These are phyloP conservation scores for Scytalidium lignicola DNA, from an alignment of 2,329 filamentous ascomycete genomes.

Conservation along the genomic window DNA sequence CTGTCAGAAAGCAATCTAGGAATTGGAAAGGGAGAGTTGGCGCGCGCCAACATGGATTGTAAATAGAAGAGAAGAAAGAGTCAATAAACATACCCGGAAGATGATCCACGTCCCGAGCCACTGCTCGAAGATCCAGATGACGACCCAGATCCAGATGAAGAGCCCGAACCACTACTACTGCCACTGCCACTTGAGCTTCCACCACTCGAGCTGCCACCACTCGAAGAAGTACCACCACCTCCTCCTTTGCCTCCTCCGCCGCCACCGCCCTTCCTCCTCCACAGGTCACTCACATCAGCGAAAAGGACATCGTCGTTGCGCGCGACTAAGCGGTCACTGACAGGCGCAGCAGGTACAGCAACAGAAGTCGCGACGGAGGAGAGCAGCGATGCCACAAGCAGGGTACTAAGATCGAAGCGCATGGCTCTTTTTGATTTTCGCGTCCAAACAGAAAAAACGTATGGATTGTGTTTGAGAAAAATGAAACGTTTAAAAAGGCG, in stretches of 20 bases:
- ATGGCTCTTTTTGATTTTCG: conserved; percentile 3
- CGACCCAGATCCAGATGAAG: not conserved
- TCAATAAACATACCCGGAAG: conserved; percentile 21
- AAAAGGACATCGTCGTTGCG: conserved; percentile 1
- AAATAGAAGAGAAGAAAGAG: no score
- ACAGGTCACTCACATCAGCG: conserved; percentile 36
- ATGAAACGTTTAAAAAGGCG: no score
- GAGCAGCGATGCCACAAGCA: conserved; percentile 15
- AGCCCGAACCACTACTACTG: conserved; percentile 4
- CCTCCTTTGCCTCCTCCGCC: conserved; percentile 44
- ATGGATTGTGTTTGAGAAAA: no score
- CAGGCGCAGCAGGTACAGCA: conserved; percentile 17
- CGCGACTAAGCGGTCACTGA: conserved; percentile 7
- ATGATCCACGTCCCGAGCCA: conserved; percentile 17
- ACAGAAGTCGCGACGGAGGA: conserved; percentile 7
- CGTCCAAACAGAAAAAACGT: no score
- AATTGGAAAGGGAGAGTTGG: no score
- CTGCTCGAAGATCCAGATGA: conserved; percentile 6
- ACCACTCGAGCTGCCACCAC: conserved; percentile 19
- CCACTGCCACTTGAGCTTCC: conserved; percentile 34
- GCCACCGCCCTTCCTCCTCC: conserved; percentile 57
- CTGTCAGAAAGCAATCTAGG: no score
- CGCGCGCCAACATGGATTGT: no score
- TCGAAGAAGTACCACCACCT: conserved; percentile 5
- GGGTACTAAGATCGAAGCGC: conserved; percentile 11